A percentile compares a stretch with the other conserved stretches of the same genome.
Conservation (phyloP, 129 eudicot species). For the carrot (Daucus carota) region DNA sequence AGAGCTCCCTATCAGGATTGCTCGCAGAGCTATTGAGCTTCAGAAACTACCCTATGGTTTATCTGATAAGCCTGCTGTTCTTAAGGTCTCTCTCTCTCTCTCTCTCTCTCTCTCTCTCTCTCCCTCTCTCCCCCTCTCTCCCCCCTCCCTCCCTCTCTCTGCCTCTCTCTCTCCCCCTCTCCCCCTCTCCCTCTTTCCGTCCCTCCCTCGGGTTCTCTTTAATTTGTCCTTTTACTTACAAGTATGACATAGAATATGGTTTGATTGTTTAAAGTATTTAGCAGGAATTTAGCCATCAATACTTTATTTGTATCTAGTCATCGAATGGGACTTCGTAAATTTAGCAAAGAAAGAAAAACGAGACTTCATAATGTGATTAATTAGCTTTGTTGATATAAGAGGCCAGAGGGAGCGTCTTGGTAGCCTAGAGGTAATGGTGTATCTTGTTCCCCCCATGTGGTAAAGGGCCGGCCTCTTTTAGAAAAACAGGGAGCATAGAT, state of each 20-base stretch:
- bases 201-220: background rate
- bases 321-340: background rate
- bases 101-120: background rate
- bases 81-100: constrained; percentile 36
- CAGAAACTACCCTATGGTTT: constrained; percentile 76
- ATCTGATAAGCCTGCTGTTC: constrained; percentile 69
- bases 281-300: no score
- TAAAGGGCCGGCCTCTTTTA: background rate
- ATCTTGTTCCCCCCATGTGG: background rate
- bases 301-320: no score
- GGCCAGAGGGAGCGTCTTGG: no score
- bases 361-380: background rate
- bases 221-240: background rate
- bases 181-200: background rate
- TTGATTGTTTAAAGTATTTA: background rate
- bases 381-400: background rate
- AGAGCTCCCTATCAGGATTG: constrained; percentile 79
- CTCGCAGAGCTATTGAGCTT: constrained; percentile 77
- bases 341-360: background rate
- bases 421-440: background rate
- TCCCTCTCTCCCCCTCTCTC: no score
- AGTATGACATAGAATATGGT: background rate
- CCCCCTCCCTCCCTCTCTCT: no score
- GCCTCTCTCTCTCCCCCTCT: background rate
- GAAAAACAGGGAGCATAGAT: background rate